Percentiles rank a stretch among this genome's conserved stretches.
phyloP scores from a whole-genome alignment of 148 eudicot species.

The Rheum nobile region DNA sequence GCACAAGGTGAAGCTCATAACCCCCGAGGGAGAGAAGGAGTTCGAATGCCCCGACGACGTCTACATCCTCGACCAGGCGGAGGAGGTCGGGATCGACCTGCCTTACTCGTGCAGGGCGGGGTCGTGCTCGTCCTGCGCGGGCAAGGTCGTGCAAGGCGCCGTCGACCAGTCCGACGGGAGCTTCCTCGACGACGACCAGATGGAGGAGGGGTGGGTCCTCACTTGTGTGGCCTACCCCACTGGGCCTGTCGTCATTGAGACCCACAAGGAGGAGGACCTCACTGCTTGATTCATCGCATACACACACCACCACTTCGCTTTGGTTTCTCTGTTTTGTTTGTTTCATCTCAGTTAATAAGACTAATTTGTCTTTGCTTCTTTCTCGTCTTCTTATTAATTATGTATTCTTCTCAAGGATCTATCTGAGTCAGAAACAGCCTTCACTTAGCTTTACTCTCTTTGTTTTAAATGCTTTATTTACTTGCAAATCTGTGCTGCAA shows the following conservation, averaged over 20 bases:
- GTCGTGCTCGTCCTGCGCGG: constrained; percentile 75
- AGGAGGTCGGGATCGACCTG: constrained; percentile 51
- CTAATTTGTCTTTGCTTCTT: not conserved
- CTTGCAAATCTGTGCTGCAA: not conserved
- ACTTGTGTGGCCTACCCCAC: constrained; percentile 67
- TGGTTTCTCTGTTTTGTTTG: not conserved
- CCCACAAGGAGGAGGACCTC: constrained; percentile 78
- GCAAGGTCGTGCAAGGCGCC: constrained; percentile 35
- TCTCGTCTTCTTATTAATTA: not conserved
- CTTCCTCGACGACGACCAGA: constrained; percentile 71
- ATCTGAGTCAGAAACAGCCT: not conserved
- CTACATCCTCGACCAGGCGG: constrained; percentile 62
- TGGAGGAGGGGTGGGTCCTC: constrained; percentile 51
- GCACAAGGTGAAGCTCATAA: constrained; percentile 51
- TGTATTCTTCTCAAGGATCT: not conserved
- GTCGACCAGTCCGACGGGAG: constrained; percentile 64
- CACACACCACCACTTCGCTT: not conserved
- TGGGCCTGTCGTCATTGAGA: constrained; percentile 47
- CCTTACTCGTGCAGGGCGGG: constrained; percentile 90
- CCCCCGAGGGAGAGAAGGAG: constrained; percentile 31
- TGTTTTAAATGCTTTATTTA: not conserved
- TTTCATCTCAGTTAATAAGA: constrained; percentile 3
- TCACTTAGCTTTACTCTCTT: not conserved
- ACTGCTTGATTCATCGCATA: constrained; percentile 12
- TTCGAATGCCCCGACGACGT: constrained; percentile 42